Evolutionary conservation across 345 rosid genomes (phyloP), one percentile per base, ranked within the genome.

Genomic region (Erysimum cheiranthoides): DNA sequence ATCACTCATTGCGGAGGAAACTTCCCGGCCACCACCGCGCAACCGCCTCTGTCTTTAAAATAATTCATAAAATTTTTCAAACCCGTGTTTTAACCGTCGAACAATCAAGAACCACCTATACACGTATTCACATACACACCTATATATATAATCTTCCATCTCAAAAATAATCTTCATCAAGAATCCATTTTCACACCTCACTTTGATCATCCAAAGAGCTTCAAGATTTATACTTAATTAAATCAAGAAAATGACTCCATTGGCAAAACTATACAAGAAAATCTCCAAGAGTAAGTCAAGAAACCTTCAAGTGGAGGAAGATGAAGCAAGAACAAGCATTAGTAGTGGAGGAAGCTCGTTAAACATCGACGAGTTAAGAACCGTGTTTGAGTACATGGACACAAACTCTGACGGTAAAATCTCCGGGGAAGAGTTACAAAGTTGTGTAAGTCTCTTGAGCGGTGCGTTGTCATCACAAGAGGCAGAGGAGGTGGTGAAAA

Each of bases 321-420:
- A 72, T 8, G 60, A 46, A 45, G 12, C 64, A 1, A 63, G 66
- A 32, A 28, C 7, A 38, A 62, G 63, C 68, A 75, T 27, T 4
- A 53, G 18, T 30, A 39, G 50, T 0, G 11, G 49, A 31, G n/a
- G 70, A n/a, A 61, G 65, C 17, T 73, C 71, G 10, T 63, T 77
- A 32, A 70, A 69, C 2, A 2, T 76, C 0, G 35, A 76, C 18
- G 82, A 79, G 58, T 65, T 85, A 42, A 58, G 72, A 67, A 31
- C 49, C 12, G 88, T 85, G 21, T 90, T 88, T 75, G 62, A 82
- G 14, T 84, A 79, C 68, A 84, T 88, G 3, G 95, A 90, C 17
- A 73, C 84, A 18, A 81, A 90, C 62, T 65, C 83, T 0, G 95
- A 87, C 71, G 92, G 91, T 34, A 83, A 74, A 59, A 83, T 90